A percentile compares a stretch with the other conserved stretches of the same genome.
phyloP scores from a whole-genome alignment of 163 green algal species.

The Prototheca wickerhamii region DNA sequence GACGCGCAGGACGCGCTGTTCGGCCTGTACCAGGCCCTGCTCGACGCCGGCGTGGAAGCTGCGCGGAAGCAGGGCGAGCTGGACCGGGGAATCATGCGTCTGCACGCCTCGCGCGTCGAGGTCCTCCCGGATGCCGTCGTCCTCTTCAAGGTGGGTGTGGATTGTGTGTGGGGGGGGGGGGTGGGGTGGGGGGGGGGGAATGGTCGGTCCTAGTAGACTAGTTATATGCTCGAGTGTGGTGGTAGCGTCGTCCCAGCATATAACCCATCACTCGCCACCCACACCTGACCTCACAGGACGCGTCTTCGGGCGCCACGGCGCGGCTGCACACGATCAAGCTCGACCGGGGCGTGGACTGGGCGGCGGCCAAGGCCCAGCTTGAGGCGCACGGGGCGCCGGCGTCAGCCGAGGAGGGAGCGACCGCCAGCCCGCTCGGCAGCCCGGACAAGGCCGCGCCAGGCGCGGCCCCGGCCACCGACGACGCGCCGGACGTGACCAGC shows the following conservation, averaged over 20 bases:
- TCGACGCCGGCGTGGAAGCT: neutral
- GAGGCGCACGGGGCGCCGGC: too few relatives aligned
- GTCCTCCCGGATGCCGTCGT: neutral
- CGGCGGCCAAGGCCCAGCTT: neutral
- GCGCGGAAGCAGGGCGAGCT: neutral
- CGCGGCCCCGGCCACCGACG: too few relatives aligned
- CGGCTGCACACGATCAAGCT: neutral
- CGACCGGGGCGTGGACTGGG: neutral
- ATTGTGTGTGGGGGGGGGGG: too few relatives aligned
- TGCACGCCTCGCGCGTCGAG: neutral
- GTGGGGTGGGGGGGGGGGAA: too few relatives aligned
- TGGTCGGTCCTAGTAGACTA: too few relatives aligned
- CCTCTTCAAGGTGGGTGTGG: neutral
- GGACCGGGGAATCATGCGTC: neutral
- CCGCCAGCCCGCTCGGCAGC: neutral
- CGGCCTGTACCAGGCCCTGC: slow-evolving; percentile 38
- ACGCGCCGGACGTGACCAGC: too few relatives aligned
- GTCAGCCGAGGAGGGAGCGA: neutral
- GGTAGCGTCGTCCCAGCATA: too few relatives aligned
- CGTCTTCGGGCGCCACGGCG: neutral
- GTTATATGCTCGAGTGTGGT: too few relatives aligned
- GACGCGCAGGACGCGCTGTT: slow-evolving; percentile 73
- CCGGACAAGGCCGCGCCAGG: neutral
- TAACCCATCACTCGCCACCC: too few relatives aligned
- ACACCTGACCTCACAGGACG: slow-evolving; percentile 9